Evolutionary conservation across 108 stramenopile species (phyloP).

Genomic region (Skeletonema tropicum): DNA sequence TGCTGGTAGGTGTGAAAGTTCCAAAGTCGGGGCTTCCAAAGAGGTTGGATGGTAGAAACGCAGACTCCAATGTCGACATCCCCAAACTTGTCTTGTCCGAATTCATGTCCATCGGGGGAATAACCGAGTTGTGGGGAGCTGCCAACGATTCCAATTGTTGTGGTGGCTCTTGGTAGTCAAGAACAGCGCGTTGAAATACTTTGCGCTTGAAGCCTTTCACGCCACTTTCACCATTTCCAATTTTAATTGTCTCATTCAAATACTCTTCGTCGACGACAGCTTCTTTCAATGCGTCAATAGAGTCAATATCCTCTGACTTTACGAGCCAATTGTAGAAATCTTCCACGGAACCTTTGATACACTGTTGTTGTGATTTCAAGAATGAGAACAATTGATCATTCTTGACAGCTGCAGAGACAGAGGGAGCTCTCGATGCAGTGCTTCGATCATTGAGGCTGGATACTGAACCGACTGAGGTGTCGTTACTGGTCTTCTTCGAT

Average conservation of each 20-base stretch:
- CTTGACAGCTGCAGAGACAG: constrained; percentile 11
- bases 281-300: constrained; percentile 42
- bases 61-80: constrained; percentile 3
- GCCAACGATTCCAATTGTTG: neutral
- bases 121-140: neutral
- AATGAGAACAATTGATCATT: constrained; percentile 42
- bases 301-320: constrained; percentile 48
- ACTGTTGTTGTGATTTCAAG: constrained; percentile 30
- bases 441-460: constrained; percentile 36
- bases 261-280: constrained; percentile 54
- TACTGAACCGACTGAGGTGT: constrained; percentile 18
- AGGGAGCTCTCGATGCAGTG: constrained; percentile 18
- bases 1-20: neutral
- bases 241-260: constrained; percentile 39
- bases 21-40: constrained; percentile 11
- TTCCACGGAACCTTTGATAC: constrained; percentile 45
- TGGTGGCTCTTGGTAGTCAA: constrained; percentile 29
- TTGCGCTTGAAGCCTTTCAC: constrained; percentile 55
- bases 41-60: constrained; percentile 38
- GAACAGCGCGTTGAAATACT: constrained; percentile 43
- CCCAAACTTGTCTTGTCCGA: neutral
- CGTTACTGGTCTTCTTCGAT: constrained; percentile 24
- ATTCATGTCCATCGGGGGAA: constrained; percentile 8
- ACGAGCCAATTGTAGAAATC: constrained; percentile 52
- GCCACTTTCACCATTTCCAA: constrained; percentile 43